A percentile compares a stretch with the other conserved stretches of the same genome.
phyloP scores from a whole-genome alignment of 352 stramenopile genomes.

The Phytophthora kernoviae region DNA sequence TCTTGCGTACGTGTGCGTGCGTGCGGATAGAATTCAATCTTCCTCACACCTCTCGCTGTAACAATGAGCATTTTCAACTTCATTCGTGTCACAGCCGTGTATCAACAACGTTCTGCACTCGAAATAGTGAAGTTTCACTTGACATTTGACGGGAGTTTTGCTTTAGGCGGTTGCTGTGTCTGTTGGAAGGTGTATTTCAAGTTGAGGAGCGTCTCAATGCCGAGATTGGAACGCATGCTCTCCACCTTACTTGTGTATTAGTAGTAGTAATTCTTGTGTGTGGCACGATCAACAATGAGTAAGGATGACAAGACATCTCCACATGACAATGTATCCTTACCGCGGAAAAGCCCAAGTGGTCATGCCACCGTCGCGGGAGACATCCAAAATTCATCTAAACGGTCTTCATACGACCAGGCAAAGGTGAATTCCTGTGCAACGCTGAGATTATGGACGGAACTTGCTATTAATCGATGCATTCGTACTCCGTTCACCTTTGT shows the following conservation, averaged over 20 bases:
- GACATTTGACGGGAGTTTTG: neutral
- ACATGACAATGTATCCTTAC: neutral
- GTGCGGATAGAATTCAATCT: slow-evolving; percentile 1
- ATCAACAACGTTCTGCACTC: too few species aligned
- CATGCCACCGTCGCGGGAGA: neutral
- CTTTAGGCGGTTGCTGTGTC: neutral
- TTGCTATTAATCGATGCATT: neutral
- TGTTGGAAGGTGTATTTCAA: neutral
- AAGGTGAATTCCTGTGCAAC: slow-evolving; percentile 12
- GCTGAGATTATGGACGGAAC: slow-evolving; percentile 2
- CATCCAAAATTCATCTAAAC: slow-evolving; percentile 1
- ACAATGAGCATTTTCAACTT: neutral
- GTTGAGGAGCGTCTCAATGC: neutral
- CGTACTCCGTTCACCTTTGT: too few species aligned
- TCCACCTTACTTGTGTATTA: neutral
- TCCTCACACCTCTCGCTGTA: neutral
- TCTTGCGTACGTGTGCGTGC: slow-evolving; percentile 1
- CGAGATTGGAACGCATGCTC: neutral
- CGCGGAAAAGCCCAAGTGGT: neutral
- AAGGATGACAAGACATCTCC: neutral
- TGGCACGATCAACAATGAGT: neutral
- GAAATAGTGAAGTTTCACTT: neutral
- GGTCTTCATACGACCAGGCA: slow-evolving; percentile 17
- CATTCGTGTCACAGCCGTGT: too few species aligned
- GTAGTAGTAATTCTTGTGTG: neutral